Base-by-base conservation (phyloP, 768 basidiomycete species). In the Steccherinum ochraceum region DNA sequence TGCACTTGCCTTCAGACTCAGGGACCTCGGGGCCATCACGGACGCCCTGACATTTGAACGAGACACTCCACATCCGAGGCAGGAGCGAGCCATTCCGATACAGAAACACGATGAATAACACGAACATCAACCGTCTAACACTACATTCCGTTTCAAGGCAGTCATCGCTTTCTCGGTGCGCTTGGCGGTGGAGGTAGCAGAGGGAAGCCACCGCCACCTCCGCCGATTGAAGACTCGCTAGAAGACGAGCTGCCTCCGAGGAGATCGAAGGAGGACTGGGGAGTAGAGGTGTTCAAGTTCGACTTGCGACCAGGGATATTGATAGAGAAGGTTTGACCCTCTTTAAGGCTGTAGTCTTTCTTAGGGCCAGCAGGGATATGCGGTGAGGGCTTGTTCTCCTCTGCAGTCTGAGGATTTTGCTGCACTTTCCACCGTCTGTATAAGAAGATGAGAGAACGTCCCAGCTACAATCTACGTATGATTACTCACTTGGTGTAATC, bases 271-370 rank as follows among this genome's bases (percentile, higher is more conserved):
- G 67, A 71, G 18, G 80, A 57, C 27, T 80, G 59, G 55, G 63
- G 74, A 4, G 67, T 63, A 18, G 64, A 56, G 26, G 66, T 58
- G 12, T 63, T 60, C 40, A 62, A 68, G 4, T 67, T 55, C 16
- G 68, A 53, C 64, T 76, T 77, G 19, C 84, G 81, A n/a, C 93
- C 92, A 5, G 93, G 94, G 52, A 96, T 90, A 26, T 80, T 72
- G 56, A 97, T 95, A 3, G 86, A 85, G 66, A 97, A 94, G 0
- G 93, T 96, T 65, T 97, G 90, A 7, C 93, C 93, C 58, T 93
- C 91, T 66, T 95, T 96, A 58, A 97, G 69, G 35, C 87, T 88
- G 67, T 93, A 96, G 58, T 97, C 93, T 67, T 91, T 90, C 74
- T 92, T 93, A 1, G 91, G 89, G 10, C 86, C 90, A 7, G 76